Percentiles rank a stretch among this genome's conserved stretches.
Conservation (phyloP, 2,329 filamentous ascomycete genomes). For the Periconia sp. region DNA sequence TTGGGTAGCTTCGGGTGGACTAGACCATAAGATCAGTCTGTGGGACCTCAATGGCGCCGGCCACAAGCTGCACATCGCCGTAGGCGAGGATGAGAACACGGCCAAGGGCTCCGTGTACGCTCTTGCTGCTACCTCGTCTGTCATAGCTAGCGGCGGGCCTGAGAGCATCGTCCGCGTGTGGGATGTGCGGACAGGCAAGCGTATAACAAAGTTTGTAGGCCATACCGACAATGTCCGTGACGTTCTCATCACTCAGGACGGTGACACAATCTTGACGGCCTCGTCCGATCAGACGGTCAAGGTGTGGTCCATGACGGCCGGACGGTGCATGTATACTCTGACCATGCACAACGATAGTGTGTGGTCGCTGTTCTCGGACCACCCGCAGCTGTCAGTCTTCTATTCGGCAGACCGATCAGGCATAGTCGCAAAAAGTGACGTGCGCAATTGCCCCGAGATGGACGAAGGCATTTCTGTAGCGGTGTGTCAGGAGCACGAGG, state of each 20-base stretch:
- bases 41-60: conserved; percentile 93
- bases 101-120: conserved; percentile 97
- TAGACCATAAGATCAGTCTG: conserved; percentile 88
- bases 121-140: conserved; percentile 76
- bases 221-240: conserved; percentile 94
- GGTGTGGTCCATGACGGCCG: conserved; percentile 94
- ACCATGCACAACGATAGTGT: conserved; percentile 99
- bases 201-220: conserved; percentile 94
- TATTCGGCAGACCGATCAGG: conserved; percentile 95
- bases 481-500: conserved; percentile 90
- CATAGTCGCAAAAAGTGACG: conserved; percentile 94
- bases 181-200: conserved; percentile 86
- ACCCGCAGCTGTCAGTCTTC: conserved; percentile 85
- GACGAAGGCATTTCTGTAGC: conserved; percentile 90
- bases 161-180: conserved; percentile 92
- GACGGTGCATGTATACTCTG: conserved; percentile 95
- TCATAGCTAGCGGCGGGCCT: conserved; percentile 90
- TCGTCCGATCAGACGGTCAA: conserved; percentile 98
- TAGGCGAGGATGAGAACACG: conserved; percentile 76
- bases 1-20: conserved; percentile 92
- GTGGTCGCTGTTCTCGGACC: conserved; percentile 91
- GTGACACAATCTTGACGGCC: conserved; percentile 90
- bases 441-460: conserved; percentile 74
- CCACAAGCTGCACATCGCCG: conserved; percentile 84
- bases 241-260: conserved; percentile 85